Base-by-base conservation (phyloP, 2,329 filamentous ascomycete species). In the Fusarium globosum region DNA sequence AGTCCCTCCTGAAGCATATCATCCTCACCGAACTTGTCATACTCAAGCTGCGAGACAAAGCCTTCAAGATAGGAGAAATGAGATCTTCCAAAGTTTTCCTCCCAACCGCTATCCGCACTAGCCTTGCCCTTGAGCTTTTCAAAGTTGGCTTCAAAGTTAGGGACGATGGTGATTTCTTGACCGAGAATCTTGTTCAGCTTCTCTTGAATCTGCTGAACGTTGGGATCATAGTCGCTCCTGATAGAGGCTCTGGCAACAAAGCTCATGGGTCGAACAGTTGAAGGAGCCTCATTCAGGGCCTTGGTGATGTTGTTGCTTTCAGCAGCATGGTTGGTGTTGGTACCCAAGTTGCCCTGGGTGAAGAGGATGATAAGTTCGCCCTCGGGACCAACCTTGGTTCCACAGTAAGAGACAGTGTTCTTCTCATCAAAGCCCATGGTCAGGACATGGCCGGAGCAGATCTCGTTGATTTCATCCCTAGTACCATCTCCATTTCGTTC, bases 321-420 rank as follows among this genome's bases (percentile, higher is more conserved):
- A 23, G 84, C 69, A 61, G 83, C 82, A 49, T 85, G 70, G 75
- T 78, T 73, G 65, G 84, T 81, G 80, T 89, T 89, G 74, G 76
- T 79, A 51, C 85, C 87, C 1, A 89, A 81, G 56, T 79, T 72
- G 9, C 77, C 73, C 33, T 82, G 79, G 21, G 79, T 72, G 78
- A 89, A 89, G 45, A 88, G 75, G n/a, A 89, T 81, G 63, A 83
- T 80, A 13, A 89, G 84, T 68, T 83, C 80, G 51, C 86, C 86
- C 9, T 85, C 83, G 2, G 72, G 18, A 4, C 79, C 76, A 51
- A 89, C 79, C 58, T 83, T 82, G 65, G 68, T 78, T 56, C 87
- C 86, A 74, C 83, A 83, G 79, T 87, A 88, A 14, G 75, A 77
- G 71, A 85, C 81, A 51, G 82, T 81, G 18, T 82, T 79, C 16